Evolutionary conservation across 139 green algal genomes (phyloP).

Genomic region (Chlorella sp.): DNA sequence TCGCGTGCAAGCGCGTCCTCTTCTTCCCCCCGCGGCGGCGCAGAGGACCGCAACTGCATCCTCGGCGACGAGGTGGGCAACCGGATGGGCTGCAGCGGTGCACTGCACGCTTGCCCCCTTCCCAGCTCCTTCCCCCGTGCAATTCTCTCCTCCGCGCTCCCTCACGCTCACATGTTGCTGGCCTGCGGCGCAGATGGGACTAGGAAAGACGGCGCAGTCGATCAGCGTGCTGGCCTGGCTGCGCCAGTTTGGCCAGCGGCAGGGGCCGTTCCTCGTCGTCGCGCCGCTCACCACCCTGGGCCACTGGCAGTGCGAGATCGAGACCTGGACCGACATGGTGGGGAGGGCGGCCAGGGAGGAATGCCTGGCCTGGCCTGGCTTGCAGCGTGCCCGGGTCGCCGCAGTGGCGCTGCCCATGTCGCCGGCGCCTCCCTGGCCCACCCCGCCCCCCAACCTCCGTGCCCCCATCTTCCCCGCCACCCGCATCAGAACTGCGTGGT

Average conservation of each 20-base stretch:
- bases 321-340: constrained; percentile 89
- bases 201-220: constrained; percentile 86
- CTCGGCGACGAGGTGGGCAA: constrained; percentile 86
- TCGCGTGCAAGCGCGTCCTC: too few species aligned
- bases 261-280: constrained; percentile 88
- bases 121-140: too few species aligned
- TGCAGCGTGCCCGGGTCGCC: too few species aligned
- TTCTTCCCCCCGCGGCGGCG: too few species aligned
- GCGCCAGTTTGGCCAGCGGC: constrained; percentile 47
- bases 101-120: neutral
- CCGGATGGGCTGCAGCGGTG: neutral
- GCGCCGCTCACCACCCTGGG: constrained; percentile 91
- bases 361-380: too few species aligned
- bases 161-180: neutral
- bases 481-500: constrained; percentile 82
- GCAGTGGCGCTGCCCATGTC: too few species aligned
- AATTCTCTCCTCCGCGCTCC: neutral
- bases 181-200: constrained; percentile 84
- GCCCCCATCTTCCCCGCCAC: too few species aligned
- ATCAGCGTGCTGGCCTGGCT: constrained; percentile 76
- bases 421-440: too few species aligned
- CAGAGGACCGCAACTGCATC: constrained; percentile 74
- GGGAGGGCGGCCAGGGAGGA: too few species aligned
- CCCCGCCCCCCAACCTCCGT: too few species aligned
- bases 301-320: constrained; percentile 93